phyloP scores from a whole-genome alignment of 495 filamentous ascomycete genomes.

The Diplogelasinospora grovesii region DNA sequence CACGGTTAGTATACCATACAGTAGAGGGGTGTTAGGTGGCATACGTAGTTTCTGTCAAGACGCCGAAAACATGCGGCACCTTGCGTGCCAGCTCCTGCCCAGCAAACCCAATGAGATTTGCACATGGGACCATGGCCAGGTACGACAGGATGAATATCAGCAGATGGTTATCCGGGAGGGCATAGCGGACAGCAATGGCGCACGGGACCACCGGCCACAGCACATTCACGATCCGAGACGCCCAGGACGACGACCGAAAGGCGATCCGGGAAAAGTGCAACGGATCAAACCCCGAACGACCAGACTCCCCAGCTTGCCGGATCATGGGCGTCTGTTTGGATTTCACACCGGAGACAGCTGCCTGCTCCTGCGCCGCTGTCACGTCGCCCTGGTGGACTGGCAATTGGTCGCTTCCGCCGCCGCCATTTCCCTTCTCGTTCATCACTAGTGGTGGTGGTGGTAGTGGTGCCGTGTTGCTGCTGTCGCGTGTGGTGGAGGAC shows the following conservation, averaged over 20 bases:
- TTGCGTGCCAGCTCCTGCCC: constrained; percentile 76
- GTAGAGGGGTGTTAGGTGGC: constrained; percentile 5
- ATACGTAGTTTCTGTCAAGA: constrained; percentile 66
- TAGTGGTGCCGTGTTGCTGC: no score
- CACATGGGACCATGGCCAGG: constrained; percentile 73
- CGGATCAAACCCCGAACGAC: constrained; percentile 39
- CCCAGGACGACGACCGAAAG: constrained; percentile 34
- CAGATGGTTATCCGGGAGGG: constrained; percentile 38
- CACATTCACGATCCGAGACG: constrained; percentile 39
- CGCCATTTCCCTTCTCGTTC: background rate
- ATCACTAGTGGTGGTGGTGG: no score
- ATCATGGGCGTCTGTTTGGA: constrained; percentile 8
- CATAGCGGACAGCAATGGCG: constrained; percentile 41
- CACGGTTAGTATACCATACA: background rate
- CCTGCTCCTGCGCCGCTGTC: no score
- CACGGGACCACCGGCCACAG: constrained; percentile 51
- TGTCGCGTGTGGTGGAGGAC: no score
- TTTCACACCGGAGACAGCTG: no score
- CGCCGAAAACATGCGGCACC: constrained; percentile 67
- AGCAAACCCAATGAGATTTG: constrained; percentile 82
- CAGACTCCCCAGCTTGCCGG: constrained; percentile 34
- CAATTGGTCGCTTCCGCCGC: background rate
- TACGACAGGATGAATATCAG: constrained; percentile 39
- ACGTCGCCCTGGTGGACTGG: constrained; percentile 3
- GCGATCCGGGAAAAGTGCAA: constrained; percentile 33